These are phyloP conservation scores for Neopestalotiopsis sp. DNA, from an alignment of 2,329 filamentous ascomycete genomes.

Conservation along the genomic window DNA sequence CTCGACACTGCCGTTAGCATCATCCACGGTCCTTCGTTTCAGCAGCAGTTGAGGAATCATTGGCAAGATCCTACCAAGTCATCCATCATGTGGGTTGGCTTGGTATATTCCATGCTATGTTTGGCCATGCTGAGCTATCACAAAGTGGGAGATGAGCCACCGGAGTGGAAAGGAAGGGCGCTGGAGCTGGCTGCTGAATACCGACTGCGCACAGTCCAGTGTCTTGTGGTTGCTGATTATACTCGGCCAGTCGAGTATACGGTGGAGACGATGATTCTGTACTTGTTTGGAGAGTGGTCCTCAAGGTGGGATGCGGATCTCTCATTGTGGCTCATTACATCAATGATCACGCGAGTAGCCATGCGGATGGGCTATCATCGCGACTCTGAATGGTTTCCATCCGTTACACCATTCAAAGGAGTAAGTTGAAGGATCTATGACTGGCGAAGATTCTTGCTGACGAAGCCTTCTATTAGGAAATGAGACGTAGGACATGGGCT, in stretches of 20 bases:
- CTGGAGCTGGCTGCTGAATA: slow-evolving; percentile 68
- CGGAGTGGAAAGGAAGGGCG: slow-evolving; percentile 74
- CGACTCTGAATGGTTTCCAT: slow-evolving; percentile 76
- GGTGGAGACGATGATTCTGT: slow-evolving; percentile 79
- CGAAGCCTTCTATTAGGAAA: slow-evolving; percentile 57
- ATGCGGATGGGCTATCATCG: slow-evolving; percentile 80
- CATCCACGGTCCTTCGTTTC: slow-evolving; percentile 84
- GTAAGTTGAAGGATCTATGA: slow-evolving; percentile 44
- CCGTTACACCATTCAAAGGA: slow-evolving; percentile 74
- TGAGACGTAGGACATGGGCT: slow-evolving; percentile 72
- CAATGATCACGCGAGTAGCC: slow-evolving; percentile 61
- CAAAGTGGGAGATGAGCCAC: slow-evolving; percentile 79
- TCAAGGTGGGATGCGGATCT: slow-evolving; percentile 76
- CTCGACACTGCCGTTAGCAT: slow-evolving; percentile 74
- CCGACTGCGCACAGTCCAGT: slow-evolving; percentile 77
- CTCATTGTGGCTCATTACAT: slow-evolving; percentile 65
- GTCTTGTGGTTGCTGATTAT: slow-evolving; percentile 77
- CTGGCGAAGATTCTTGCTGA: slow-evolving; percentile 5
- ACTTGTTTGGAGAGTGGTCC: slow-evolving; percentile 77
- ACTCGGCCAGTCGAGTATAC: slow-evolving; percentile 77
- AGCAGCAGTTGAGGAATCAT: slow-evolving; percentile 68
- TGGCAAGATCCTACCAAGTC: slow-evolving; percentile 78
- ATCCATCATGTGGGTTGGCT: slow-evolving; percentile 77
- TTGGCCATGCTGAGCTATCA: slow-evolving; percentile 81
- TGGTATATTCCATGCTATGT: slow-evolving; percentile 78